Base-by-base conservation (phyloP, 306 rosid genomes). In the Abrus precatorius region DNA sequence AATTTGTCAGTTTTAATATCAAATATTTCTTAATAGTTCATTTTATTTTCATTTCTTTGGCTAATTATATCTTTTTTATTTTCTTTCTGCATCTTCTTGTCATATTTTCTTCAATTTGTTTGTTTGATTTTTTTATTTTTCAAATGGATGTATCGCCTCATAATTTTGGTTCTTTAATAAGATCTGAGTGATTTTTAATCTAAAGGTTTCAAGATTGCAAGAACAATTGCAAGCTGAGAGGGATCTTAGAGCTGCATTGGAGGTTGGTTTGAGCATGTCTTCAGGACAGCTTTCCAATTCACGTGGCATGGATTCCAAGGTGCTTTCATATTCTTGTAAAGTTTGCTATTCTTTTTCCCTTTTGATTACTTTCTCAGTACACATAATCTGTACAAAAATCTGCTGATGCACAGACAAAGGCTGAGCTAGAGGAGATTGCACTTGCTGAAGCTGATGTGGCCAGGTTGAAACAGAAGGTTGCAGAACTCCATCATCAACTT, bases 141-240 rank as follows among this genome's bases (percentile, higher is more conserved):
- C 49, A 36, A 73, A 28, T 63, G 74, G 69, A 61, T 80, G 41
- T 47, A 28, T n/a, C 11, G 3, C 53, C 27, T 32, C 30, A 27
- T 60, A 12, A 65, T 53, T 65, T 71, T 59, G 71, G 11, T 27
- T 49, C 45, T 13, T 60, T 45, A 62, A 79, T 33, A 33, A 74
- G 48, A 64, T 80, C 55, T 87, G 71, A 83, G 78, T 69, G 76
- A 8, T 68, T 13, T 78, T 89, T 55, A 74, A 40, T 76, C 3
- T 74, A 57, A 63, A 95, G 99, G 99, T 96, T 83, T 96, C 97
- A 64, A 93, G 99, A 82, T 89, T 96, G 86, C 99, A 96, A 91
- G 99, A 96, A 90, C 99, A 96, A 86, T 91, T 96, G 86, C 99
- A 96, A 92, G 98, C 99, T 78, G 99, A 96, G 88, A 90, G 99